Evolutionary conservation across 2,329 filamentous ascomycete genomes (phyloP).

Genomic region (Fonsecaea nubica): DNA sequence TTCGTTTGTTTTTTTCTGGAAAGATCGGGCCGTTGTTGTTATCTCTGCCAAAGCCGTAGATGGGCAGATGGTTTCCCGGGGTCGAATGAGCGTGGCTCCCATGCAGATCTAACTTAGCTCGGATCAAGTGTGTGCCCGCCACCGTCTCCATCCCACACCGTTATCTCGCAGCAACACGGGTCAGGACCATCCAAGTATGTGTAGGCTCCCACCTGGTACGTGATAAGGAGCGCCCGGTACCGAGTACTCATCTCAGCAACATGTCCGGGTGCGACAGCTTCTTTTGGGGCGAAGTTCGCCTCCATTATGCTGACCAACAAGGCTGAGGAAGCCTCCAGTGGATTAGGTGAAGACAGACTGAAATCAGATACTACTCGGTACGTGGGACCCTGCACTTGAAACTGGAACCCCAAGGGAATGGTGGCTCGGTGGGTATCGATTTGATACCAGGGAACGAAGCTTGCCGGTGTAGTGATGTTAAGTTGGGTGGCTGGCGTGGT

Average conservation of each 20-base stretch:
- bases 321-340: not conserved
- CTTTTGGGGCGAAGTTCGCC: not conserved
- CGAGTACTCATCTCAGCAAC: not conserved
- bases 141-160: not conserved
- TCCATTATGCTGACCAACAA: not conserved
- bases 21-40: conserved; percentile 2
- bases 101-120: conserved; percentile 3
- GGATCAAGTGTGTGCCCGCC: not conserved
- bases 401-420: not conserved
- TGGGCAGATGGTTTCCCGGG: not conserved
- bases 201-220: not conserved
- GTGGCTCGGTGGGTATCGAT: not conserved
- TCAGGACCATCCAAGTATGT: not conserved
- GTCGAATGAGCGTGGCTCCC: not conserved
- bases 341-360: not conserved
- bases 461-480: not conserved
- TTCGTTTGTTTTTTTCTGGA: not conserved
- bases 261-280: not conserved
- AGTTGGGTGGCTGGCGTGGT: not conserved
- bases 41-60: not conserved
- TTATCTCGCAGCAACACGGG: not conserved
- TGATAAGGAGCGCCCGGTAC: not conserved
- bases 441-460: not conserved
- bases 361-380: not conserved
- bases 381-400: not conserved